These are phyloP conservation scores for Talinum fruticosum DNA, from an alignment of 148 eudicot genomes.

Conservation along the genomic window DNA sequence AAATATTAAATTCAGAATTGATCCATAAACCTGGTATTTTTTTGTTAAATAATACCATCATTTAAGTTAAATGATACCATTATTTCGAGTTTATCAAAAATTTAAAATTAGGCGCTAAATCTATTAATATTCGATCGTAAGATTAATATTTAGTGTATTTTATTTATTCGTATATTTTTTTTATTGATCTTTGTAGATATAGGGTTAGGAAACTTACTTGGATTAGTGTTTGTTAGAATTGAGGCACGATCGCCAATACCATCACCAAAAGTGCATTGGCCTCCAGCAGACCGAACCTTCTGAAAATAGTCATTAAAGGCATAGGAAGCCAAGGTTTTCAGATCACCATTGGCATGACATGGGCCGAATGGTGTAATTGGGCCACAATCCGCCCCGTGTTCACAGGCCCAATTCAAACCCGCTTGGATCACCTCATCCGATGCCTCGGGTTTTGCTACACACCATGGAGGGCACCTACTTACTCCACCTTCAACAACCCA, in stretches of 20 bases:
- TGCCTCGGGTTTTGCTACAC: conserved; percentile 7
- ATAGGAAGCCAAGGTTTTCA: conserved; percentile 18
- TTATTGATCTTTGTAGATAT: too few species aligned
- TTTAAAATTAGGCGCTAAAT: not conserved
- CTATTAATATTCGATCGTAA: not conserved
- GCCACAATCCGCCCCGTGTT: conserved; percentile 23
- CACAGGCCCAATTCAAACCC: conserved; percentile 17
- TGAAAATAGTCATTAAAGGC: conserved; percentile 25
- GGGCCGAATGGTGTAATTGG: conserved; percentile 14
- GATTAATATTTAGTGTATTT: too few species aligned
- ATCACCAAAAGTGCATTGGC: conserved; percentile 1
- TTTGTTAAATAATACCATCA: too few species aligned
- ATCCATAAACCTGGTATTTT: too few species aligned
- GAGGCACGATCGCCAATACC: not conserved
- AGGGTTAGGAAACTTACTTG: conserved; percentile 14
- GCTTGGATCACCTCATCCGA: not conserved
- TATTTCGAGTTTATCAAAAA: too few species aligned
- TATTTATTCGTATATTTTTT: too few species aligned
- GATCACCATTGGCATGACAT: conserved; percentile 8
- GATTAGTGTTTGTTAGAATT: conserved; percentile 5
- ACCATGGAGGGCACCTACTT: conserved; percentile 23
- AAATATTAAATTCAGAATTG: too few species aligned
- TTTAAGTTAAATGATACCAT: too few species aligned
- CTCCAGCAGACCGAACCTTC: conserved; percentile 11
- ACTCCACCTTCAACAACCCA: conserved; percentile 11